These are phyloP conservation scores for Peterozyma xylosa DNA, from an alignment of 805 yeast species.

Conservation along the genomic window DNA sequence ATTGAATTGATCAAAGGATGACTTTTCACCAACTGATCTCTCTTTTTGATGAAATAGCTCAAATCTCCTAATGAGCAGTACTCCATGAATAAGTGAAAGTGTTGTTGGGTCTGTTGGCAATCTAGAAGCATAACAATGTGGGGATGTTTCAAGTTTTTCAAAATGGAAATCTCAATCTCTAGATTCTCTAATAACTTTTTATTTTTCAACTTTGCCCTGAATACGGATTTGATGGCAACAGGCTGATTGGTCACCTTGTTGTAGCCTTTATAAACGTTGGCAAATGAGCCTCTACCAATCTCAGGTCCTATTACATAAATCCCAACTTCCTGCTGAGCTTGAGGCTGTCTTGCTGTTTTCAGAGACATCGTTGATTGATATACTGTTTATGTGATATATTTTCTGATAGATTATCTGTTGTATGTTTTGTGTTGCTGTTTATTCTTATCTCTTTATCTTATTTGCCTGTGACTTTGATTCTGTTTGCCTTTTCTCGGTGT, in stretches of 20 bases:
- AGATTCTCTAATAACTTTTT: conserved; percentile 84
- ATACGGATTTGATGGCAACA: conserved; percentile 87
- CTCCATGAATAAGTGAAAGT: conserved; percentile 91
- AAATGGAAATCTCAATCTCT: conserved; percentile 85
- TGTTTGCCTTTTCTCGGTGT: too few relatives aligned
- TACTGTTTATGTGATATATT: conserved; percentile 3
- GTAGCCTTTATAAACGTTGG: conserved; percentile 85
- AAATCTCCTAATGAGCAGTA: conserved; percentile 94
- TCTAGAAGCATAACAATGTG: conserved; percentile 86
- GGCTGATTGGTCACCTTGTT: conserved; percentile 44
- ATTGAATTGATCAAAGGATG: conserved; percentile 77
- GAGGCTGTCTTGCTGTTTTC: conserved; percentile 2
- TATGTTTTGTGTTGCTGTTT: neutral
- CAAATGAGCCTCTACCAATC: conserved; percentile 94
- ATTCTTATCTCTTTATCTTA: too few relatives aligned
- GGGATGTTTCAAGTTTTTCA: conserved; percentile 84
- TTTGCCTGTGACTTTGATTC: too few relatives aligned
- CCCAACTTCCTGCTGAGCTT: conserved; percentile 26
- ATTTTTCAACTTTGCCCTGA: conserved; percentile 71
- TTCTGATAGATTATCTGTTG: conserved; percentile 11
- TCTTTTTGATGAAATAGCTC: conserved; percentile 74
- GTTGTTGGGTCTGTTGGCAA: conserved; percentile 64
- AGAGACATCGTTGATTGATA: too few relatives aligned
- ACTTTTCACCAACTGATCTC: conserved; percentile 60
- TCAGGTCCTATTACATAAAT: conserved; percentile 62